These are phyloP conservation scores for Penicillium fuscoglaucum DNA, from an alignment of 2,329 filamentous ascomycete genomes.

Conservation along the genomic window DNA sequence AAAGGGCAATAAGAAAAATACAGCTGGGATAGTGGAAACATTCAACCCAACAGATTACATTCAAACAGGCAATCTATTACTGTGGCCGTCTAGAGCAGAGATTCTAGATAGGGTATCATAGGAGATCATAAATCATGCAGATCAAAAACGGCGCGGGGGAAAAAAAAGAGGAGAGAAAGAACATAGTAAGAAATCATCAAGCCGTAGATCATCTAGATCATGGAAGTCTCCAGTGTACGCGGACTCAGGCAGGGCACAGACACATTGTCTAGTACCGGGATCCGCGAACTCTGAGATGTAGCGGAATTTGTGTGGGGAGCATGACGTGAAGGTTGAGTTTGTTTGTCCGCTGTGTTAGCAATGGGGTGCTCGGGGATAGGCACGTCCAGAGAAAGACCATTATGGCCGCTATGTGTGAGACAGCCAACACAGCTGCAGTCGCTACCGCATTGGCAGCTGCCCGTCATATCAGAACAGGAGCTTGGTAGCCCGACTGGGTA, in stretches of 20 bases:
- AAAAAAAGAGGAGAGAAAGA: not conserved
- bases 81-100: slow-evolving; percentile 16
- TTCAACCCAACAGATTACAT: not conserved
- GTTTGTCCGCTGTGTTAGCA: slow-evolving; percentile 8
- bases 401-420: slow-evolving; percentile 53
- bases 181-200: not conserved
- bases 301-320: slow-evolving; percentile 2
- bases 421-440: slow-evolving; percentile 56
- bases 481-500: slow-evolving; percentile 41
- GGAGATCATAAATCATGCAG: slow-evolving; percentile 25
- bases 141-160: not conserved
- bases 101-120: slow-evolving; percentile 32
- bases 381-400: slow-evolving; percentile 42
- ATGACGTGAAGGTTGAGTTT: not conserved
- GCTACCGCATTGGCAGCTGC: slow-evolving; percentile 54
- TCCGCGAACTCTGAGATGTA: slow-evolving; percentile 16
- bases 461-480: slow-evolving; percentile 50
- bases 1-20: not conserved
- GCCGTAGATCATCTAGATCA: slow-evolving; percentile 18
- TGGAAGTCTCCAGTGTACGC: slow-evolving; percentile 24
- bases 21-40: not conserved
- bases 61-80: slow-evolving; percentile 5
- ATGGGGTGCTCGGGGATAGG: slow-evolving; percentile 3
- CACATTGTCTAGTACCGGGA: slow-evolving; percentile 21
- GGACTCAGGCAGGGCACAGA: slow-evolving; percentile 27